Evolutionary conservation across 1,139 yeast genomes (phyloP).

Genomic region (Taphrina wiesneri): DNA sequence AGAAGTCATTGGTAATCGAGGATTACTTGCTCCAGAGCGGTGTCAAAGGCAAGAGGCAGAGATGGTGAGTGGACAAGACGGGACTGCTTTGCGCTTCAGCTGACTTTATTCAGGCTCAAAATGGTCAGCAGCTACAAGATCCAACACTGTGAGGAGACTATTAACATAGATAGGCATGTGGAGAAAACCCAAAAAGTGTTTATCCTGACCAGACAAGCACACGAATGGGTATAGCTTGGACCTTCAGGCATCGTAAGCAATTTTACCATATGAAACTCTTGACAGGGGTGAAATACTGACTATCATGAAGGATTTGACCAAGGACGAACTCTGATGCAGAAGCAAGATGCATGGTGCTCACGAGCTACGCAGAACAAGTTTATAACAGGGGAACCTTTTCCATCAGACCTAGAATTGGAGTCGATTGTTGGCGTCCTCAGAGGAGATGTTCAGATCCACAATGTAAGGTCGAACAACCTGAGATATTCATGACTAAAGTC

Average conservation of each 20-base stretch:
- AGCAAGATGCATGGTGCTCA: conserved; percentile 27
- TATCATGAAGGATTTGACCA: conserved; percentile 1
- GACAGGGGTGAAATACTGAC: neutral
- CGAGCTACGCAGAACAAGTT: neutral
- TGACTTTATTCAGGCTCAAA: neutral
- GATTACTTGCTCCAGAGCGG: conserved; percentile 17
- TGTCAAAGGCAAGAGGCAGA: conserved; percentile 2
- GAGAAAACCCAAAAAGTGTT: conserved; percentile 23
- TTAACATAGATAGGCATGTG: conserved; percentile 11
- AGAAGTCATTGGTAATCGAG: conserved; percentile 3
- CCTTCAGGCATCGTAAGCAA: conserved; percentile 16
- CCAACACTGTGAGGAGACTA: neutral
- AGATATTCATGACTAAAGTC: neutral
- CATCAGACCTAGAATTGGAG: conserved; percentile 24
- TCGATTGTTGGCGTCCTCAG: conserved; percentile 25
- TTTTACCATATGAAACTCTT: neutral
- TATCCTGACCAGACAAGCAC: conserved; percentile 14
- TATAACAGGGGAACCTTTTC: conserved; percentile 6
- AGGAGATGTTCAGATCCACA: conserved; percentile 24
- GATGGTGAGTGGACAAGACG: neutral
- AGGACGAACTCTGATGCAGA: conserved; percentile 14
- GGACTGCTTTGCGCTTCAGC: neutral
- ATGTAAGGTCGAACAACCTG: neutral
- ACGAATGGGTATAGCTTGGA: conserved; percentile 19
- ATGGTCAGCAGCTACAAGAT: neutral